phyloP scores from a whole-genome alignment of 495 filamentous ascomycete species.

The Cetradonia linearis region DNA sequence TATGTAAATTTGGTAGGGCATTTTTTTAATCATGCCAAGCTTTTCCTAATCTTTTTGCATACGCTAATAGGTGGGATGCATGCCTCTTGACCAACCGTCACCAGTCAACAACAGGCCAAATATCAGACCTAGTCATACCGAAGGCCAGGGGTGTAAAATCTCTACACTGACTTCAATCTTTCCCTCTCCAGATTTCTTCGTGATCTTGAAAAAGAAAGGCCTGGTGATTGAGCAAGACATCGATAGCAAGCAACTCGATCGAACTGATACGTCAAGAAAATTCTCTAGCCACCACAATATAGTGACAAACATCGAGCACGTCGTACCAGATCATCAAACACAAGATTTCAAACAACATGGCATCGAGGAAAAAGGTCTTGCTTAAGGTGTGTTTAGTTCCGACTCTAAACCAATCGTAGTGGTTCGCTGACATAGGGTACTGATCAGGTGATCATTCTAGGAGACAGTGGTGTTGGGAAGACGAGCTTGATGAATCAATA shows the following conservation, averaged over 20 bases:
- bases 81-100: constrained; percentile 1
- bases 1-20: too few species aligned
- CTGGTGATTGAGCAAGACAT: background rate
- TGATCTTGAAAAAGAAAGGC: background rate
- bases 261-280: background rate
- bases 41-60: too few species aligned
- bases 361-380: constrained; percentile 92
- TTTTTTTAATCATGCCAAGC: too few species aligned
- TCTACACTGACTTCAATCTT: background rate
- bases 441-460: constrained; percentile 86
- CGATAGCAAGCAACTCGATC: background rate
- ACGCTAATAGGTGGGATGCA: background rate
- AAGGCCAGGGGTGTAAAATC: background rate
- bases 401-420: background rate
- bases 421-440: background rate
- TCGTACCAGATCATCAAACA: background rate
- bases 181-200: background rate
- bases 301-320: background rate
- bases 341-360: constrained; percentile 44
- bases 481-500: constrained; percentile 99
- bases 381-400: constrained; percentile 59
- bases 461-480: constrained; percentile 97
- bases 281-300: background rate
- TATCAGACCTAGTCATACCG: background rate
- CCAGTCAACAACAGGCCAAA: background rate